A percentile compares a stretch with the other conserved stretches of the same genome.
Conservation (phyloP, 2,329 filamentous ascomycete species). For the Claviceps capensis region DNA sequence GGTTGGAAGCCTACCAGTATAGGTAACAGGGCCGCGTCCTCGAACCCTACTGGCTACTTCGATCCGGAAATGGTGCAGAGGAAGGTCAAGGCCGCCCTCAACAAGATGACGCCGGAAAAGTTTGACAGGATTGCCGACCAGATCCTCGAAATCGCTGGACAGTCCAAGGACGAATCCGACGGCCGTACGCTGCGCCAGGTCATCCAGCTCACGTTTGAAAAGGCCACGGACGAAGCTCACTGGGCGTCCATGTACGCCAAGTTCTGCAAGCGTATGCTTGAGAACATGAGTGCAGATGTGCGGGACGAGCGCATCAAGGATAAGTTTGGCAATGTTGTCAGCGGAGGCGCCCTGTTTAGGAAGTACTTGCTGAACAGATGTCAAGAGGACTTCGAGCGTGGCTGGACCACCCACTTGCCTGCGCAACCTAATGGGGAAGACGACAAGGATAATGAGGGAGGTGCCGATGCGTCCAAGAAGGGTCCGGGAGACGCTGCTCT, state of each 20-base stretch:
- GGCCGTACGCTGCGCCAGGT: slow-evolving; percentile 92
- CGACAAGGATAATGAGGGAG: slow-evolving; percentile 54
- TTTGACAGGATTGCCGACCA: slow-evolving; percentile 93
- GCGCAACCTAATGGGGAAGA: slow-evolving; percentile 51
- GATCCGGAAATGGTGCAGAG: slow-evolving; percentile 89
- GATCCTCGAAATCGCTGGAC: slow-evolving; percentile 80
- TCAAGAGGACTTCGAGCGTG: slow-evolving; percentile 96
- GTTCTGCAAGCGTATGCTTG: slow-evolving; percentile 95
- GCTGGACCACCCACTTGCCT: slow-evolving; percentile 84
- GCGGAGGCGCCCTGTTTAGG: slow-evolving; percentile 86
- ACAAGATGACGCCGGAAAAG: slow-evolving; percentile 99
- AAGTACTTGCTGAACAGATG: slow-evolving; percentile 98
- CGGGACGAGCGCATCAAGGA: slow-evolving; percentile 91
- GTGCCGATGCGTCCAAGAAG: slow-evolving; percentile 27
- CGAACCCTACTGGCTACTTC: slow-evolving; percentile 40
- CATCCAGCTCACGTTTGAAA: slow-evolving; percentile 97
- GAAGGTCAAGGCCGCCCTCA: slow-evolving; percentile 95
- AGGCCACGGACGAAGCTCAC: slow-evolving; percentile 94
- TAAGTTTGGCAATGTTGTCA: slow-evolving; percentile 76
- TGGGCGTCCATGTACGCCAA: slow-evolving; percentile 99
- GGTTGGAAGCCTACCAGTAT: slow-evolving; percentile 87
- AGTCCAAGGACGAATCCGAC: slow-evolving; percentile 91
- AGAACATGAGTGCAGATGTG: slow-evolving; percentile 88
- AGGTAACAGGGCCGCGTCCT: slow-evolving; percentile 26
- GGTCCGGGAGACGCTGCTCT: slow-evolving; percentile 60